These are phyloP conservation scores for Ustanciosporium gigantosporum DNA, from an alignment of 1,284 basidiomycete species.

Conservation along the genomic window DNA sequence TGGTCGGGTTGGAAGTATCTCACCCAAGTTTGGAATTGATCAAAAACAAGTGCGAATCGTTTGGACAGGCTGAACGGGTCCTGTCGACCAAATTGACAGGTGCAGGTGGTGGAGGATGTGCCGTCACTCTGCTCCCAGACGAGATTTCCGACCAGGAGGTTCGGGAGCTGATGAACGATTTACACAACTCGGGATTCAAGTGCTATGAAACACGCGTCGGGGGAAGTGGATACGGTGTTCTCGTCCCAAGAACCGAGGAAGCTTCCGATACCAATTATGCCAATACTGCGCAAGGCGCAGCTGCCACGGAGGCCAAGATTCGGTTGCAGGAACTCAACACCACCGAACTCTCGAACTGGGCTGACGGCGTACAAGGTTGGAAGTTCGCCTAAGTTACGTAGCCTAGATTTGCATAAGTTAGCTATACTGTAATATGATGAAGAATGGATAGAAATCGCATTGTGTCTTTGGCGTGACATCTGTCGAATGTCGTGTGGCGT, in stretches of 20 bases:
- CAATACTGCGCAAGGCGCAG: neutral
- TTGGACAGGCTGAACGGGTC: conserved; percentile 62
- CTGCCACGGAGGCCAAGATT: conserved; percentile 6
- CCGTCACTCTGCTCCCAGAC: conserved; percentile 92
- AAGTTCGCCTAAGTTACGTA: conserved; percentile 10
- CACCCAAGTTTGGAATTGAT: conserved; percentile 86
- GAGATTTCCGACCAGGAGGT: conserved; percentile 63
- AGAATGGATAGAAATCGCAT: too few species aligned
- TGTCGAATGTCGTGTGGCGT: too few species aligned
- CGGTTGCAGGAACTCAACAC: conserved; percentile 12
- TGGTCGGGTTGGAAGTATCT: conserved; percentile 87
- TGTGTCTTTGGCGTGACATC: too few species aligned
- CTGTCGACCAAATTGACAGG: conserved; percentile 96
- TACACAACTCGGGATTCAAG: conserved; percentile 70
- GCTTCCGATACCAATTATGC: too few species aligned
- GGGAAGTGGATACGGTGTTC: conserved; percentile 85
- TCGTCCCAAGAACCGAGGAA: conserved; percentile 63
- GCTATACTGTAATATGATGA: too few species aligned
- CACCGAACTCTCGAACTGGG: conserved; percentile 20
- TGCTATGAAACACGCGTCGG: conserved; percentile 91
- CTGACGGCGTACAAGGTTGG: conserved; percentile 11
- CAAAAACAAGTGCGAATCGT: conserved; percentile 72
- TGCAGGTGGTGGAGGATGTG: conserved; percentile 97
- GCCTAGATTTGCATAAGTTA: neutral
- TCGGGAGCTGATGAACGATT: conserved; percentile 21